Evolutionary conservation across 495 filamentous ascomycete genomes (phyloP).

Genomic region (Venustampulla echinocandica): DNA sequence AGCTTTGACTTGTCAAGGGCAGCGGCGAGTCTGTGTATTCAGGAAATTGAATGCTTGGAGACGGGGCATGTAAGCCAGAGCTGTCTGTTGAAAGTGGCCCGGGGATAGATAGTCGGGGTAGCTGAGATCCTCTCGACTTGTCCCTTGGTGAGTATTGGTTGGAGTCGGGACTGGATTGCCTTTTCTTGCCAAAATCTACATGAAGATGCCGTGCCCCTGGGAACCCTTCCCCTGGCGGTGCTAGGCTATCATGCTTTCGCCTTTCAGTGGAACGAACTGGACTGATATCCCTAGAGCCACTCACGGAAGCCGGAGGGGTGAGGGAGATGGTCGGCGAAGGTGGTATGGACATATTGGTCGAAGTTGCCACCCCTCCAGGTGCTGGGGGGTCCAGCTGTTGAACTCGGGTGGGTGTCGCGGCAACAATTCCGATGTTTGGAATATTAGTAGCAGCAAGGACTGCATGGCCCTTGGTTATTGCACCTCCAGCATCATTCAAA

Average conservation of each 20-base stretch:
- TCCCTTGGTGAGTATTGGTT: slow-evolving; percentile 29
- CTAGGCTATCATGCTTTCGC: slow-evolving; percentile 12
- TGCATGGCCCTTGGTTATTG: slow-evolving; percentile 4
- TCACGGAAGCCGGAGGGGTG: slow-evolving; percentile 33
- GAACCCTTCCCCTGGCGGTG: slow-evolving; percentile 19
- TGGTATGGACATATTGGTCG: slow-evolving; percentile 6
- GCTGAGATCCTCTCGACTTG: slow-evolving; percentile 14
- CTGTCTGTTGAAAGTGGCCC: slow-evolving; percentile 17
- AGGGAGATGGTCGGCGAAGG: slow-evolving; percentile 26
- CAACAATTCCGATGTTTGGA: slow-evolving; percentile 21
- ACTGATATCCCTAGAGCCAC: slow-evolving; percentile 16
- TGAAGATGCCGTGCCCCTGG: slow-evolving; percentile 20
- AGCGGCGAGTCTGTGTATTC: slow-evolving; percentile 23
- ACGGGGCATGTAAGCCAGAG: slow-evolving; percentile 12
- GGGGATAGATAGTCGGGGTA: slow-evolving; percentile 19
- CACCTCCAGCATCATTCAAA: slow-evolving; percentile 45
- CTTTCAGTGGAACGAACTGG: slow-evolving; percentile 15
- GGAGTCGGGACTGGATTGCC: slow-evolving; percentile 11
- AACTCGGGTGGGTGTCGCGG: slow-evolving; percentile 18
- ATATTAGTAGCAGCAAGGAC: slow-evolving; percentile 16
- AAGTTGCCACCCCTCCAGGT: not conserved
- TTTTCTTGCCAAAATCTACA: slow-evolving; percentile 6
- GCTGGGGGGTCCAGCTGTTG: slow-evolving; percentile 1
- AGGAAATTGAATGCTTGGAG: slow-evolving; percentile 20
- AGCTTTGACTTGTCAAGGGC: slow-evolving; percentile 15